Base-by-base conservation (phyloP, 371 early-diverging fungal species). In the Cokeromyces recurvatus region DNA sequence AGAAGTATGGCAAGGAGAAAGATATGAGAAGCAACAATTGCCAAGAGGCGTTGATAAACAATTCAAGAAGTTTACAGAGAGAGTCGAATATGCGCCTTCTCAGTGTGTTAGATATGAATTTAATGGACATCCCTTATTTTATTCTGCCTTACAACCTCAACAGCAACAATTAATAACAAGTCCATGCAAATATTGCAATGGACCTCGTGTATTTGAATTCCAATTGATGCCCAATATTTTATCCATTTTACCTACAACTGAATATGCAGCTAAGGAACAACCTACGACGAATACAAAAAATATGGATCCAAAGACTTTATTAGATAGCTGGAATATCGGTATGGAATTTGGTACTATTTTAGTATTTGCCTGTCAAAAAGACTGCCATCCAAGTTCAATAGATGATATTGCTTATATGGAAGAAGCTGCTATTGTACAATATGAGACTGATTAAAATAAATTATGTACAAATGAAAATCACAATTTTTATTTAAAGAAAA, bases 311-410 rank as follows among this genome's bases (percentile, higher is more conserved):
- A 57, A 55, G 38, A 43, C 55, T 19, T 43, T 56, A 20, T 65
- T 78, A 16, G 73, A 81, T 38, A 65, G 69, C 39, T 73, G 85
- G 66, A 79, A 80, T 53, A 58, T 77, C 31, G 97, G 97, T 10
- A 84, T 95, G 85, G 97, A 96, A 52, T 95, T 89, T 75, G 95
- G 95, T 15, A 92, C 96, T 0, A 66, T 94, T 12, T 48, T 94
- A 55, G 78, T 90, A 3, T 96, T 81, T 62, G 80, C 83, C 4
- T 96, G 96, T 55, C 74, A 70, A 36, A 76, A 76, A 15, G 91
- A 95, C 64, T 96, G 96, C 55, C 78, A 70, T 49, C 77, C 51
- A 49, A 57, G 38, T 22, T 39, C 53, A 24, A 55, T 63, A 34
- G 62, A 64, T 23, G 55, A 48, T 0, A 68, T 76, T 5, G 56